phyloP scores from a whole-genome alignment of 75 land plant species.

The Pinus taeda region DNA sequence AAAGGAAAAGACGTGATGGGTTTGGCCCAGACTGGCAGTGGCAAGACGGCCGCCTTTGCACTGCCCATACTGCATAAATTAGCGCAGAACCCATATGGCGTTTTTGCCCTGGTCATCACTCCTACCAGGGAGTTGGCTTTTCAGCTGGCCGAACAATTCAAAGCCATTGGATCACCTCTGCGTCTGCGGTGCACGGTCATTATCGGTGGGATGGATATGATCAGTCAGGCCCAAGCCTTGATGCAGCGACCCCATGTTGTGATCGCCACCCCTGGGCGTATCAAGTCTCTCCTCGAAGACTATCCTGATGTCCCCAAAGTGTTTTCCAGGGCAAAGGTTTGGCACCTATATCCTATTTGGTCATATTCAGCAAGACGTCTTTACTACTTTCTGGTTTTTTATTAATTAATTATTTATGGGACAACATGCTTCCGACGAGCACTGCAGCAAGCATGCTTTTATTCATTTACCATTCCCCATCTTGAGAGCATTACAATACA shows the following conservation, averaged over 20 bases:
- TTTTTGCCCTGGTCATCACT: conserved; percentile 86
- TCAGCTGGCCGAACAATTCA: conserved; percentile 93
- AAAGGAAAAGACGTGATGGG: conserved; percentile 85
- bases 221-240: conserved; percentile 57
- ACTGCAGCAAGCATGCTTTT: too few relatives aligned
- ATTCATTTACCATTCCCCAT: too few relatives aligned
- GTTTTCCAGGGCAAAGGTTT: conserved; percentile 80
- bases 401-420: too few relatives aligned
- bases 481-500: too few relatives aligned
- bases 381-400: too few relatives aligned
- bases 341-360: background rate
- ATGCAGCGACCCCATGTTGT: conserved; percentile 86
- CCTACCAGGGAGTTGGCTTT: conserved; percentile 94
- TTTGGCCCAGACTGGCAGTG: conserved; percentile 91
- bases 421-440: too few relatives aligned
- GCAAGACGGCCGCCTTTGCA: conserved; percentile 98
- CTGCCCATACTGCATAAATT: conserved; percentile 83
- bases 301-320: conserved; percentile 66
- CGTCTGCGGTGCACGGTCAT: conserved; percentile 64
- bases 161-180: conserved; percentile 73
- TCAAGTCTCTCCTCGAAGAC: conserved; percentile 57
- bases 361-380: too few relatives aligned
- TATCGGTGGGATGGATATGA: conserved; percentile 87
- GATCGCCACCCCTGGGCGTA: conserved; percentile 89
- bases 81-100: conserved; percentile 75